Evolutionary conservation across 805 yeast species (phyloP), one percentile per base, ranked within the genome.

Genomic region (Yarrowia sp.): DNA sequence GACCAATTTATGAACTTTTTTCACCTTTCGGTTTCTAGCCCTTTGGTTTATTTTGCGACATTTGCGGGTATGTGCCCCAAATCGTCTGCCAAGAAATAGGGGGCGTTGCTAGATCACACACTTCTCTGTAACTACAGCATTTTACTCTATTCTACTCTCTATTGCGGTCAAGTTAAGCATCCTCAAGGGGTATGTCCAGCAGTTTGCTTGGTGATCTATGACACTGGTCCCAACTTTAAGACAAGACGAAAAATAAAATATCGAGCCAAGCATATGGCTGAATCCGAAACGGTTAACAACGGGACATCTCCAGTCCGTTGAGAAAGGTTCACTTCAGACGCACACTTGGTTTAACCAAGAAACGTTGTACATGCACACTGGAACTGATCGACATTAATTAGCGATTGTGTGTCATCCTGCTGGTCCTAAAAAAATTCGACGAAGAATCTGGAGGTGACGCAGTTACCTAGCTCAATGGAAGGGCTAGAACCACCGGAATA

Each of bases 71-170:
- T 0, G 17, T 10, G 24, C 28, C 5, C 46, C 49, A 16, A 7
- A n/a, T 33, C 30, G 52, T 36, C 52, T 46, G 52, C 52, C 52
- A 46, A 46, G 49, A 24, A n/a, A n/a, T n/a, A n/a, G n/a, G n/a
- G n/a, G n/a, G n/a, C n/a, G n/a, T n/a, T n/a, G n/a, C n/a, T n/a
- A n/a, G n/a, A n/a, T n/a, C n/a, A n/a, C n/a, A n/a, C n/a, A n/a
- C n/a, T n/a, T n/a, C n/a, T n/a, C n/a, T n/a, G n/a, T n/a, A n/a
- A n/a, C n/a, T 36, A 3, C 22, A n/a, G 35, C 2, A 32, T 11
- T 10, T 5, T 5, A 16, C 12, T 5, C 12, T 9, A 14, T 16
- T 6, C 9, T 9, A 6, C 7, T 35, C 8, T 14, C 38, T 7
- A 19, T 22, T 43, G 48, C 30, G 16, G 19, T 16, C 3, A 19